phyloP scores from a whole-genome alignment of 2,329 filamentous ascomycete species.

The Verticillium nonalfalfae region DNA sequence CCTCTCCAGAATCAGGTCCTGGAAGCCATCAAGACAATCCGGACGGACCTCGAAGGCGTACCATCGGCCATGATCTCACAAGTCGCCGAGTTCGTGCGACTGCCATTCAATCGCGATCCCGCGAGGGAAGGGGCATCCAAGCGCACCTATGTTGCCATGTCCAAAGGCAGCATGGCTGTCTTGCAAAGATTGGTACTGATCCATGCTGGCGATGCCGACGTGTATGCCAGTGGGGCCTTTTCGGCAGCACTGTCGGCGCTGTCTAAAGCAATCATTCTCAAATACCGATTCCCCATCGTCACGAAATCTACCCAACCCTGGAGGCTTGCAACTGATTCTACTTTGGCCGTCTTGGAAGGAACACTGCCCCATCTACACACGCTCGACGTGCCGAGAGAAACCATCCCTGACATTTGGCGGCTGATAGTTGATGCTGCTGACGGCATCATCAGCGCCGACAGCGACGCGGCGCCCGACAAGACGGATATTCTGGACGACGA shows the following conservation, averaged over 20 bases:
- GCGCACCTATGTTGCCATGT: slow-evolving; percentile 84
- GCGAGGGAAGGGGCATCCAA: slow-evolving; percentile 31
- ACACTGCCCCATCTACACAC: slow-evolving; percentile 55
- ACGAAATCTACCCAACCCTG: slow-evolving; percentile 70
- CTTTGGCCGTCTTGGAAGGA: slow-evolving; percentile 60
- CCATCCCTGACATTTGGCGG: slow-evolving; percentile 60
- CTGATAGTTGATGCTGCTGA: slow-evolving; percentile 58
- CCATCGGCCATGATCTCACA: slow-evolving; percentile 63
- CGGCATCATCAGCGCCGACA: slow-evolving; percentile 64
- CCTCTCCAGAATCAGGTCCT: slow-evolving; percentile 65
- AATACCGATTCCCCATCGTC: slow-evolving; percentile 70
- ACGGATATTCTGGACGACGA: slow-evolving; percentile 61
- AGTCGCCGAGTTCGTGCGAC: slow-evolving; percentile 62
- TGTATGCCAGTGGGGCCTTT: slow-evolving; percentile 65
- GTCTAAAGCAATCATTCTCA: slow-evolving; percentile 63
- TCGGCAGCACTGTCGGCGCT: slow-evolving; percentile 60
- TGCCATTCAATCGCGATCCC: slow-evolving; percentile 53
- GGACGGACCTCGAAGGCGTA: slow-evolving; percentile 58
- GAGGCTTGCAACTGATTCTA: slow-evolving; percentile 70
- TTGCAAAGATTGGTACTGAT: slow-evolving; percentile 54
- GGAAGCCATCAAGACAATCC: slow-evolving; percentile 59
- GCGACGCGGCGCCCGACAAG: slow-evolving; percentile 35
- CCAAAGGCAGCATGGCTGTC: slow-evolving; percentile 72
- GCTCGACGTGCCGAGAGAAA: slow-evolving; percentile 35
- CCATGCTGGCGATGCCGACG: slow-evolving; percentile 55